phyloP scores from a whole-genome alignment of 31 red algal genomes.

The Endocladia muricata region DNA sequence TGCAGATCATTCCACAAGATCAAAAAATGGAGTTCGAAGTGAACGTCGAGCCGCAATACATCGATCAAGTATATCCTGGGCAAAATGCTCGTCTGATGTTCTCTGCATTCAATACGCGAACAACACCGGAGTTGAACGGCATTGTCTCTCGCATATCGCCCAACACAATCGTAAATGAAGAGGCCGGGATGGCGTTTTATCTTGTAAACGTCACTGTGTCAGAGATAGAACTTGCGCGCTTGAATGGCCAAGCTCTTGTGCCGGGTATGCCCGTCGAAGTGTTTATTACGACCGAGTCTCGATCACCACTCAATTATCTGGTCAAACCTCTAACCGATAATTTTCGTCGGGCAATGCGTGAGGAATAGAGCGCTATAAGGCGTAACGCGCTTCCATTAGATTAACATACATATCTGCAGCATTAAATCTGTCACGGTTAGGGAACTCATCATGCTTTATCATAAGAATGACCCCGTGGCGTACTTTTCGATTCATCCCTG shows the following conservation, averaged over 20 bases:
- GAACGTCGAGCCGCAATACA: neutral
- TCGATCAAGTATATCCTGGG: neutral
- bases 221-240: neutral
- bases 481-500: too few species aligned
- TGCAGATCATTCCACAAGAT: neutral
- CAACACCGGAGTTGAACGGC: neutral
- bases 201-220: neutral
- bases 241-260: neutral
- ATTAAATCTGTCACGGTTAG: too few species aligned
- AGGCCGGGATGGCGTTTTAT: neutral
- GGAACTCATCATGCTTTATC: too few species aligned
- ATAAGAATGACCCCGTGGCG: too few species aligned
- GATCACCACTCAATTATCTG: neutral
- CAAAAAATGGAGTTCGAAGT: neutral
- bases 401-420: too few species aligned
- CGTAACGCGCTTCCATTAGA: too few species aligned
- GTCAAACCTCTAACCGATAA: neutral
- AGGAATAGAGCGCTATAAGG: too few species aligned
- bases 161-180: neutral
- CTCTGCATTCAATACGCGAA: neutral
- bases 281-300: neutral
- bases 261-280: constrained; percentile 9
- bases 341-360: neutral
- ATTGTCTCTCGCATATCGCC: neutral
- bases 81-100: neutral